Conservation (phyloP, 352 stramenopile genomes). For the Globisporangium nunn region DNA sequence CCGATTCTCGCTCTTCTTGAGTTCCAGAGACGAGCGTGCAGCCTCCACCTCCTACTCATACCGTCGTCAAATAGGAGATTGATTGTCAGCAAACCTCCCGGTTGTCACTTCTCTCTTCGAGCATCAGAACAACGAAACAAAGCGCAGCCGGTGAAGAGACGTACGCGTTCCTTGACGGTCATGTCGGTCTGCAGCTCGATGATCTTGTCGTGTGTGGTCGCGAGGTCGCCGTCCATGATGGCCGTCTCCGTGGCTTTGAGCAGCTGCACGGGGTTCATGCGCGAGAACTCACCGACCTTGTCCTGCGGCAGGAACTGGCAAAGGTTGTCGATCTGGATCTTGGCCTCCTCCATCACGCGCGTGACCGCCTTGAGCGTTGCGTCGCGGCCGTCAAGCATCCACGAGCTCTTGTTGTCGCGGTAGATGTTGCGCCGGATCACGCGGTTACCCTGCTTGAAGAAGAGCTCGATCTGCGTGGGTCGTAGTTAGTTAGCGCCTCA, state of each 20-base stretch:
- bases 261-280: constrained; percentile 74
- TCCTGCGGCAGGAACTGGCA: constrained; percentile 99
- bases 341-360: constrained; percentile 75
- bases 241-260: constrained; percentile 75
- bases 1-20: constrained; percentile 80
- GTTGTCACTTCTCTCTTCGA: not conserved
- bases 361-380: constrained; percentile 62
- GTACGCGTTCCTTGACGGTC: constrained; percentile 57
- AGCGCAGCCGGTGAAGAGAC: constrained; percentile 2
- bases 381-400: constrained; percentile 69
- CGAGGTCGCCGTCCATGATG: constrained; percentile 67
- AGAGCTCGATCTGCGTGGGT: constrained; percentile 90
- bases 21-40: constrained; percentile 49
- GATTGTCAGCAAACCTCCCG: not conserved
- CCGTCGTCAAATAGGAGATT: not conserved
- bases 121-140: not conserved
- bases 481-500: not conserved
- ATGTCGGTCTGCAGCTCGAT: constrained; percentile 74
- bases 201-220: constrained; percentile 65
- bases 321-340: constrained; percentile 98
- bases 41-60: constrained; percentile 51
- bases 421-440: constrained; percentile 91
- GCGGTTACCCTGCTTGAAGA: constrained; percentile 60
- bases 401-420: constrained; percentile 81
- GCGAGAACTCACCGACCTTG: constrained; percentile 89